Evolutionary conservation across 352 stramenopile genomes (phyloP).

Genomic region (Pythium myriotylum): DNA sequence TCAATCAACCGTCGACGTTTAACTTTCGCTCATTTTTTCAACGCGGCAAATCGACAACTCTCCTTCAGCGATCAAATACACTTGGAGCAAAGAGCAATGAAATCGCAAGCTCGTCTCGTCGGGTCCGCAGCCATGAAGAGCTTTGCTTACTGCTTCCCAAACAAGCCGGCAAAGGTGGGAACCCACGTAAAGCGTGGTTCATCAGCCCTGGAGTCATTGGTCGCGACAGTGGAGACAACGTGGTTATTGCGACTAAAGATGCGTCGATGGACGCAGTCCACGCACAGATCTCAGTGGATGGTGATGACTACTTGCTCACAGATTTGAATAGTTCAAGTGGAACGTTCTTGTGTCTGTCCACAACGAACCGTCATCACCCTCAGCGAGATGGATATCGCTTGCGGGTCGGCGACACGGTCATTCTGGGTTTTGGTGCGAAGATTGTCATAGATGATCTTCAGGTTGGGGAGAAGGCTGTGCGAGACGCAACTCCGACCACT

Average conservation of each 20-base stretch:
- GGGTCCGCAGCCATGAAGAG: conserved; percentile 54
- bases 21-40: conserved; percentile 37
- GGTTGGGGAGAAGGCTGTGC: conserved; percentile 5
- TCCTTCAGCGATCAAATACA: conserved; percentile 14
- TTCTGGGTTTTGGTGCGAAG: conserved; percentile 43
- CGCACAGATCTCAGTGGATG: conserved; percentile 55
- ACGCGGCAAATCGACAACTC: conserved; percentile 14
- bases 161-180: conserved; percentile 23
- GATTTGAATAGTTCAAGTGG: conserved; percentile 51
- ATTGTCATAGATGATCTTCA: conserved; percentile 39
- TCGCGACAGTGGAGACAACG: conserved; percentile 53
- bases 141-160: conserved; percentile 55
- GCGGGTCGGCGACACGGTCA: conserved; percentile 49
- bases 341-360: conserved; percentile 75
- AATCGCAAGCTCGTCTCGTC: conserved; percentile 10
- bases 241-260: conserved; percentile 55
- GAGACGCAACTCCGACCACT: background rate
- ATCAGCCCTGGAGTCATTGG: conserved; percentile 61
- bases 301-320: conserved; percentile 65
- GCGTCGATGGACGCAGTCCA: conserved; percentile 66
- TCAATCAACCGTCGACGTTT: conserved; percentile 37
- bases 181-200: conserved; percentile 61
- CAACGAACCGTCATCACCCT: conserved; percentile 61
- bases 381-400: conserved; percentile 74
- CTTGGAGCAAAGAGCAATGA: background rate